Percentiles rank a stretch among this genome's conserved stretches.
phyloP scores from a whole-genome alignment of 805 yeast genomes.

The Wickerhamiella musiphila region DNA sequence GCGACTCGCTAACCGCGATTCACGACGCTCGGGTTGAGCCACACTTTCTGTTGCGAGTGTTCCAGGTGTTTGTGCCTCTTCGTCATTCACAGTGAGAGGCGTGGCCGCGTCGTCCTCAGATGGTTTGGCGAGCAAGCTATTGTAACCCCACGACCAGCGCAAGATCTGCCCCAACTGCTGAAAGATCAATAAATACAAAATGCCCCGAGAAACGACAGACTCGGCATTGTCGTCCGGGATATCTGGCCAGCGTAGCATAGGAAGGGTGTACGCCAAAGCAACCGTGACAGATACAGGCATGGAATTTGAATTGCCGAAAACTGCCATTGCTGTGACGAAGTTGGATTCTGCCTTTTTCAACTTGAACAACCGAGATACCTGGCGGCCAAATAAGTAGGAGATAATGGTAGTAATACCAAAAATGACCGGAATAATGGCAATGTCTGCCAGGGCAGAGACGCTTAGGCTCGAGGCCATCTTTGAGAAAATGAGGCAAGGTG shows the following conservation, averaged over 20 bases:
- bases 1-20: too few relatives aligned
- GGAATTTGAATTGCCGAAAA: constrained; percentile 89
- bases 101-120: constrained; percentile 2
- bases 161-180: constrained; percentile 52
- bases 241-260: constrained; percentile 41
- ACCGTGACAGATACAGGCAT: constrained; percentile 79
- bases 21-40: not conserved
- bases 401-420: constrained; percentile 70
- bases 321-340: constrained; percentile 93
- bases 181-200: constrained; percentile 40
- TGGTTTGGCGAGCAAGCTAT: constrained; percentile 32
- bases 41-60: not conserved
- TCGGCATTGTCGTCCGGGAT: constrained; percentile 36
- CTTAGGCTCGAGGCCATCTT: constrained; percentile 56
- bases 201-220: constrained; percentile 44
- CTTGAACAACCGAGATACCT: constrained; percentile 34
- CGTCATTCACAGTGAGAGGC: not conserved
- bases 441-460: constrained; percentile 58
- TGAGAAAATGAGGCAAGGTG: constrained; percentile 86
- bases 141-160: constrained; percentile 61
- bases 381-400: constrained; percentile 44
- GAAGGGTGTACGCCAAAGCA: constrained; percentile 45
- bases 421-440: constrained; percentile 69
- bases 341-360: constrained; percentile 65
- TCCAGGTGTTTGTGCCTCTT: not conserved